phyloP scores from a whole-genome alignment of 208 protist genomes.

The Trypanosoma boissoni region DNA sequence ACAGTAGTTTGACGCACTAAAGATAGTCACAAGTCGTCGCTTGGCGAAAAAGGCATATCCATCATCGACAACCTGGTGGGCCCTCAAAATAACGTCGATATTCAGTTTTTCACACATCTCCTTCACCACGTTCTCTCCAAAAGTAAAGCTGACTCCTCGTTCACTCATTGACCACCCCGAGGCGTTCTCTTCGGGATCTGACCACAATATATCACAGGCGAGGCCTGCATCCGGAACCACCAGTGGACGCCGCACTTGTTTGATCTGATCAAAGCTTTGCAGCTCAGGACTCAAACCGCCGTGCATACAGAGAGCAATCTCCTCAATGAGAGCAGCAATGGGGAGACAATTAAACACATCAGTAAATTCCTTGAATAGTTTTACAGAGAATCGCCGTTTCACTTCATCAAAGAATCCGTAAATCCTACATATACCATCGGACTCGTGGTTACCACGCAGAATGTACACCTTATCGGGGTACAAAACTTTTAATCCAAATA shows the following conservation, averaged over 20 bases:
- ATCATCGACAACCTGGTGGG: slow-evolving; percentile 99
- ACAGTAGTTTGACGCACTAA: slow-evolving; percentile 99
- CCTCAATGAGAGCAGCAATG: slow-evolving; percentile 97
- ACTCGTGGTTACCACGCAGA: slow-evolving; percentile 99
- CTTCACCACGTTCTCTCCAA: slow-evolving; percentile 95
- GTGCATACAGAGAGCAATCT: slow-evolving; percentile 99
- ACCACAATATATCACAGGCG: slow-evolving; percentile 99
- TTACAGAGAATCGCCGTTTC: slow-evolving; percentile 95
- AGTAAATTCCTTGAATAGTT: slow-evolving; percentile 98
- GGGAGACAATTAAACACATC: slow-evolving; percentile 98
- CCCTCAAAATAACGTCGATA: slow-evolving; percentile 98
- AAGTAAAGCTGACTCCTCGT: slow-evolving; percentile 98
- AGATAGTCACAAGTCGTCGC: slow-evolving; percentile 98
- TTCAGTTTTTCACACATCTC: slow-evolving; percentile 97
- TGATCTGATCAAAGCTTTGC: slow-evolving; percentile 88
- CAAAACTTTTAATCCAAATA: slow-evolving; percentile 96
- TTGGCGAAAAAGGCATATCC: slow-evolving; percentile 99
- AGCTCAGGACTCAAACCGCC: slow-evolving; percentile 97
- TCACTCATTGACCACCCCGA: slow-evolving; percentile 99
- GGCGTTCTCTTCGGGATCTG: slow-evolving; percentile 95
- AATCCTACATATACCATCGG: slow-evolving; percentile 98
- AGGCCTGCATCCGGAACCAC: slow-evolving; percentile 98
- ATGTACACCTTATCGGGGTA: slow-evolving; percentile 97
- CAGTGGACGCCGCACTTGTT: slow-evolving; percentile 93
- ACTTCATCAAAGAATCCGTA: slow-evolving; percentile 99